Base-by-base conservation (phyloP, 257 asterid species). In the Knoxia roxburghii region DNA sequence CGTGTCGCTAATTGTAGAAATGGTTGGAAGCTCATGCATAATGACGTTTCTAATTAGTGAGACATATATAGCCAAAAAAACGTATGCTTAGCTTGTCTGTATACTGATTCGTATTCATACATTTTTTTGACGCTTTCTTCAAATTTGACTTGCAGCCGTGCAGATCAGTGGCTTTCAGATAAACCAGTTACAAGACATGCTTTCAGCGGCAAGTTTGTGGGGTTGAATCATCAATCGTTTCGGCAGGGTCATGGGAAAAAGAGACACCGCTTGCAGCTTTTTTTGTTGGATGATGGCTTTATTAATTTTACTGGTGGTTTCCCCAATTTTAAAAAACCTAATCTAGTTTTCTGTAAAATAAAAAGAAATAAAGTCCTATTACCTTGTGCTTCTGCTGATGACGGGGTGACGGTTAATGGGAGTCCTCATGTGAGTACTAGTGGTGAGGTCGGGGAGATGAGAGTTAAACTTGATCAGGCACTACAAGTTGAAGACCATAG, bases 341-440 rank as follows among this genome's bases (percentile, higher is more conserved):
- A 80, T 64, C 57, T 77, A 55, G 64, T 62, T 76, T 73, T 64
- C 71, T 72, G 37, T 52, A 82, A 80, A 72, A 76, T 83, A 51
- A 88, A 84, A 73, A 83, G 81, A 79, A 68, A 67, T 71, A 73
- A 73, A 48, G 72, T 66, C 76, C 77, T 78, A 51, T 73, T 71
- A 70, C 90, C 95, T 70, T 76, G 56, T 74, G 91, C 97, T 75
- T 86, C 99, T 72, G 84, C 90, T 49, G 97, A 93, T 65, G 99
- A 93, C 71, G 91, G 96, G 51, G 89, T 88, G 77, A 77, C 91
- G 11, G 84, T 93, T 51, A 85, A 88, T 88, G 87, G 95, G 60
- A 86, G 82, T 74, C 75, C 90, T 60, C 83, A 72, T 65, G 72
- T 84, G 72, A 82, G 84, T 74, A 76, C 83, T 24, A 73, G 68